Percentiles rank a stretch among this genome's conserved stretches.
These are phyloP conservation scores for Beauveria caledonica DNA, from an alignment of 2,329 filamentous ascomycete genomes.

Conservation along the genomic window DNA sequence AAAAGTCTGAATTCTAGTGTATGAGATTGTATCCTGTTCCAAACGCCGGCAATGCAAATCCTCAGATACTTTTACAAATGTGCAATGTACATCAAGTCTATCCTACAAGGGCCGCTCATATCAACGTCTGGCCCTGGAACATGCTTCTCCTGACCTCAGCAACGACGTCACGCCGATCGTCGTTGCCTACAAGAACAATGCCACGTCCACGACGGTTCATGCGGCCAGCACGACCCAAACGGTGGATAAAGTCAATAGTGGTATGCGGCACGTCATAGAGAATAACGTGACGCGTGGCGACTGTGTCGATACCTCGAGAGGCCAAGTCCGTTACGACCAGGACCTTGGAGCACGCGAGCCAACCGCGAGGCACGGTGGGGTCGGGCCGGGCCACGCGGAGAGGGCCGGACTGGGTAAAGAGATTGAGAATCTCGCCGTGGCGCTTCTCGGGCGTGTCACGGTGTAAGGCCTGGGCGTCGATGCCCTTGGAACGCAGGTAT, in stretches of 20 bases:
- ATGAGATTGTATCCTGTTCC: background rate
- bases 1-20: background rate
- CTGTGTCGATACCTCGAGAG: slow-evolving; percentile 86
- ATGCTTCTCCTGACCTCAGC: slow-evolving; percentile 85
- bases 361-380: slow-evolving; percentile 31
- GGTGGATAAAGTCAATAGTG: slow-evolving; percentile 96
- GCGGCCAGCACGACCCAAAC: slow-evolving; percentile 80
- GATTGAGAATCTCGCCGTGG: slow-evolving; percentile 65
- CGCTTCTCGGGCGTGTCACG: slow-evolving; percentile 74
- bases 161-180: slow-evolving; percentile 84
- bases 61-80: background rate
- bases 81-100: background rate
- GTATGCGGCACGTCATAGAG: slow-evolving; percentile 97
- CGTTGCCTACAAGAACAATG: slow-evolving; percentile 81
- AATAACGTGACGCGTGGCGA: slow-evolving; percentile 84
- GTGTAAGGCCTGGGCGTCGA: slow-evolving; percentile 78
- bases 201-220: slow-evolving; percentile 88
- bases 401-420: slow-evolving; percentile 55
- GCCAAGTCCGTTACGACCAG: slow-evolving; percentile 91
- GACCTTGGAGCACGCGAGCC: slow-evolving; percentile 72
- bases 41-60: slow-evolving; percentile 3
- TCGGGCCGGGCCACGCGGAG: slow-evolving; percentile 23
- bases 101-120: slow-evolving; percentile 35
- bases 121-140: slow-evolving; percentile 72
- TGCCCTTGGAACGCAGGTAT: slow-evolving; percentile 75